Evolutionary conservation across 139 green algal genomes (phyloP).

Genomic region (Asterochloris erici): DNA sequence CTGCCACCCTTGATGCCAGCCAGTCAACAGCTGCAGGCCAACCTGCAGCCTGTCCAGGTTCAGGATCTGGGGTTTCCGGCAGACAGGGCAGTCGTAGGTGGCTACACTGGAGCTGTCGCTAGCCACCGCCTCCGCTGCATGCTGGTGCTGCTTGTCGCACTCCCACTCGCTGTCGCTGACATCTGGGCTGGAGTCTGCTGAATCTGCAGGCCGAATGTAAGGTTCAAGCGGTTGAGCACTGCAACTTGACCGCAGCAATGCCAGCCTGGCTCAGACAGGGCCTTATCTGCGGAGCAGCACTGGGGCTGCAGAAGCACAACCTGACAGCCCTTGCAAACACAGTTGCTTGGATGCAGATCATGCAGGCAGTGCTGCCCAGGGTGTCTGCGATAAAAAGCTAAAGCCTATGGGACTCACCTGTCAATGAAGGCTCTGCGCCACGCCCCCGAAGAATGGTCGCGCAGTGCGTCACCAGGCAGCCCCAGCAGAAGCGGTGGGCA

Average conservation of each 20-base stretch:
- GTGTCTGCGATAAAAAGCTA: neutral
- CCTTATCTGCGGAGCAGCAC: too few relatives aligned
- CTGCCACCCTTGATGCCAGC: too few relatives aligned
- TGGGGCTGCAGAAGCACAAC: too few relatives aligned
- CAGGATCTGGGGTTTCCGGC: constrained; percentile 66
- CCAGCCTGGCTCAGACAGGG: too few relatives aligned
- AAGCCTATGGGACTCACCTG: neutral
- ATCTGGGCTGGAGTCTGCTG: too few relatives aligned
- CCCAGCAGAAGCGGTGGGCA: constrained; percentile 85
- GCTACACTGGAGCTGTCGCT: neutral
- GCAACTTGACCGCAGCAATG: too few relatives aligned
- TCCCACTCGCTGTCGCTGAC: too few relatives aligned
- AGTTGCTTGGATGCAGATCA: neutral
- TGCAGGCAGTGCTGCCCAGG: neutral
- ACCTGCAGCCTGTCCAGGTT: constrained; percentile 68
- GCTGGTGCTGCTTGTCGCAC: neutral
- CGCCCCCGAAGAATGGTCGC: constrained; percentile 3
- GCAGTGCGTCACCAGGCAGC: constrained; percentile 63
- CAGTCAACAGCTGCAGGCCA: neutral
- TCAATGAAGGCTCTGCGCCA: neutral
- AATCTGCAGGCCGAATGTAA: too few relatives aligned
- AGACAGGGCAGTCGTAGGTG: constrained; percentile 66
- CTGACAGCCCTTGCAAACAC: too few relatives aligned
- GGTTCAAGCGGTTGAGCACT: too few relatives aligned
- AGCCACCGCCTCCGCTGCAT: constrained; percentile 4